Percentiles rank a stretch among this genome's conserved stretches.
Conservation (phyloP, 768 basidiomycete species). For the Leccinum fibrillosum region DNA sequence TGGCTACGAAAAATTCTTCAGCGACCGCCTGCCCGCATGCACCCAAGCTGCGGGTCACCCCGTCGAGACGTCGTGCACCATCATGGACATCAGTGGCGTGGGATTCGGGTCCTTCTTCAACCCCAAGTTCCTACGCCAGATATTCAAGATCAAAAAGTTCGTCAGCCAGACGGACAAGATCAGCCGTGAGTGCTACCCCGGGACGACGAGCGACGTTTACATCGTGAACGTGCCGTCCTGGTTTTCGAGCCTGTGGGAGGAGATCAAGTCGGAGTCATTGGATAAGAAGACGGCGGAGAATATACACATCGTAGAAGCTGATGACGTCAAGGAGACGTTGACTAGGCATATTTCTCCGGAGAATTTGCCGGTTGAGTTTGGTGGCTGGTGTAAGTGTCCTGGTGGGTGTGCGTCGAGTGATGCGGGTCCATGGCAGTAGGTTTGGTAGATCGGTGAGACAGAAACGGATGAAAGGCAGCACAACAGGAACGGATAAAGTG, state of each 20-base stretch:
- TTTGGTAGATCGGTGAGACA: no score
- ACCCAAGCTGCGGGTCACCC: no score
- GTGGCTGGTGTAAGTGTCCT: constrained; percentile 72
- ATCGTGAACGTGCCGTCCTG: constrained; percentile 97
- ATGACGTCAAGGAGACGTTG: constrained; percentile 67
- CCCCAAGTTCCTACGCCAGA: no score
- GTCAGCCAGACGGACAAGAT: constrained; percentile 70
- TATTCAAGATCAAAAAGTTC: constrained; percentile 38
- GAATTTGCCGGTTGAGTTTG: constrained; percentile 83
- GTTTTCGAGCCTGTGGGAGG: constrained; percentile 82
- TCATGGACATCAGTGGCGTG: no score
- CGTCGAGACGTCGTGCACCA: no score
- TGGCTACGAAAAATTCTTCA: no score
- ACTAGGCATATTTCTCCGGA: constrained; percentile 78
- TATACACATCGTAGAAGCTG: constrained; percentile 77
- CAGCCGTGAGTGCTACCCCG: constrained; percentile 90
- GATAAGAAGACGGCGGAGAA: constrained; percentile 93
- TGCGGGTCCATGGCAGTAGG: constrained; percentile 37
- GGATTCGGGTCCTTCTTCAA: no score
- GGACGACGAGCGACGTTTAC: constrained; percentile 99
- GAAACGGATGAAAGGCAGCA: no score
- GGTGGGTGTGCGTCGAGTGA: constrained; percentile 87
- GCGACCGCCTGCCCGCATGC: no score
- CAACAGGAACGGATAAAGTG: no score
- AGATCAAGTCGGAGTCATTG: constrained; percentile 84